Base-by-base conservation (phyloP, 2,329 filamentous ascomycete species). In the Colletotrichum musae region DNA sequence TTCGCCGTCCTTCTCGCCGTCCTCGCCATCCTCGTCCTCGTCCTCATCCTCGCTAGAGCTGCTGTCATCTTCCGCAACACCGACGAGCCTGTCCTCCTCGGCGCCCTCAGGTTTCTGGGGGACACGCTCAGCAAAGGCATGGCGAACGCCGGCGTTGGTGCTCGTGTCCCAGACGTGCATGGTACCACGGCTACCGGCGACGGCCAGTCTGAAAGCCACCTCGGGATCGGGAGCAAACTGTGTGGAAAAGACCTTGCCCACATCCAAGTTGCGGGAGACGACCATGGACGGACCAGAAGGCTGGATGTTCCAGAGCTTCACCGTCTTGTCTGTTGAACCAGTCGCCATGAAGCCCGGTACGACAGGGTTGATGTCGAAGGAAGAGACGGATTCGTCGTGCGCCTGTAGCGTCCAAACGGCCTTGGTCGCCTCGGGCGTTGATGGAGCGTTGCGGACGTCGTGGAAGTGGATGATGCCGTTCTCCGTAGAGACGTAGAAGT, bases 161-260 rank as follows among this genome's bases (percentile, higher is more conserved):
- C 94, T 89, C 24, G 96, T 98, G 81, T 98, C 95, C 96, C 96
- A 99, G 61, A 99, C 91, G 79, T 97, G 93, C 77, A 98, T 91
- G 43, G 89, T 89, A 53, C 96, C 96, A 84, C 97, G 97, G 85
- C 95, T 98, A 64, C 96, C 96, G 6, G 95, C 96, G 18, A 99
- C 94, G 2, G 95, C 93, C 52, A 99, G 86, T 62, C 96, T 88
- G 87, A 98, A 99, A 26, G 93, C 93, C 10, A 98, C 94, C 81
- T 96, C 94, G 41, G 91, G 81, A 78, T 99, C 96, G 1, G 96
- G 95, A 4, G 93, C 96, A 80, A 98, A 99, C 6, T 88, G 89
- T 2, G 95, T 93, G 12, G 94, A 94, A 81, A 99, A 99, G 45
- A 99, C 93, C 82, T 95, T 97, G 70, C 96, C 96, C 18, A 99